Base-by-base conservation (phyloP, 345 rosid genomes). In the Luvunga scandens region DNA sequence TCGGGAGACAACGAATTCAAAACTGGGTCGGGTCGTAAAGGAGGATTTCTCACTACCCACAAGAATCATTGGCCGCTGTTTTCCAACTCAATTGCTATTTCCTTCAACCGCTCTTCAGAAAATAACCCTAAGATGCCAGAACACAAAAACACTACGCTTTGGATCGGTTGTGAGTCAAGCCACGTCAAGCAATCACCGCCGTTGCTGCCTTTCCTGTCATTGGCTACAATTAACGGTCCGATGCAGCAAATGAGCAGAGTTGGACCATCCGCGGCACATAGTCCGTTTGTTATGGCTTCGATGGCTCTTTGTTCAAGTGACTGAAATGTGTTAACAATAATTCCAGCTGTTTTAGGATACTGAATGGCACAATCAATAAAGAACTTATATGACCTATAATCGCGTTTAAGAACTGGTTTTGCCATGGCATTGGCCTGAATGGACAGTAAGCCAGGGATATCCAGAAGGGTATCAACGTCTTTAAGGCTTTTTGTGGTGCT, bases 31-130 rank as follows among this genome's bases (percentile, higher is more conserved):
- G 38, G 24, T 33, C 22, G 60, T 10, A 39, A 4, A 18, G 84
- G 86, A 3, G 92, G 90, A 61, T 73, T 75, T 2, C 83, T 83
- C 5, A 85, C 87, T 19, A 89, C 89, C 90, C 90, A 86, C 59
- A 89, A n/a, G 77, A 89, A 87, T 73, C 89, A 75, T 14, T 75
- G 73, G 12, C 78, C 87, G n/a, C 89, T 86, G 24, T 34, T 77
- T 62, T 87, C 90, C 75, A 90, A 66, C 55, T 87, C 93, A 4
- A 60, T 36, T 1, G 93, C 93, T 4, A 87, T 85, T 74, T 86
- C 93, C 72, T 25, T 78, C 21, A 88, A 31, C 60, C 88, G 90
- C 0, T 80, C 62, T 6, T 21, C 42, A 1, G 84, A 78, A 78
- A 90, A 87, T 4, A 75, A 36, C 13, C 92, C 89, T 39, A 77